Conservation (phyloP, 441 rosid genomes). For the Daphne laureola region DNA sequence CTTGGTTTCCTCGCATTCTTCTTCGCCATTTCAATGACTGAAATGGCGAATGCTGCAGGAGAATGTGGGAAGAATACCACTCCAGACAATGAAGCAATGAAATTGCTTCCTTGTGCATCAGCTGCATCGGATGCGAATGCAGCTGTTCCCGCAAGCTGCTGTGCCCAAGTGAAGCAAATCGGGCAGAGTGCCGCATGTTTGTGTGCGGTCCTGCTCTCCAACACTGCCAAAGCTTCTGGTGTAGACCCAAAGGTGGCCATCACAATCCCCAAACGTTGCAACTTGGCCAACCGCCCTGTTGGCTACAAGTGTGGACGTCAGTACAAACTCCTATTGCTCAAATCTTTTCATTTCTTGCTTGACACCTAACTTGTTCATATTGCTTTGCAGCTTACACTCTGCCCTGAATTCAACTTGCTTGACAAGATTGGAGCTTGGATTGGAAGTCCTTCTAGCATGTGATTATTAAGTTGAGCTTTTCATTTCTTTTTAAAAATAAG, state of each 20-base stretch:
- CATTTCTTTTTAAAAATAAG: too few relatives aligned
- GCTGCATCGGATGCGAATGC: slow-evolving; percentile 54
- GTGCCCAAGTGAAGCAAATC: slow-evolving; percentile 38
- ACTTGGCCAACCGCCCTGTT: slow-evolving; percentile 62
- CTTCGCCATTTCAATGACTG: slow-evolving; percentile 9
- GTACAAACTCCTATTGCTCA: slow-evolving; percentile 4
- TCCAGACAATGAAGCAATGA: slow-evolving; percentile 57
- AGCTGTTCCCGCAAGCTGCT: slow-evolving; percentile 45
- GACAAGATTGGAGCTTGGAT: slow-evolving; percentile 10
- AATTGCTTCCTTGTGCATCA: slow-evolving; percentile 46
- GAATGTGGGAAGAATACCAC: slow-evolving; percentile 52
- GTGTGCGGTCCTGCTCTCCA: slow-evolving; percentile 64
- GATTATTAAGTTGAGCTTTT: too few relatives aligned
- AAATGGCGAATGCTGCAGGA: slow-evolving; percentile 32
- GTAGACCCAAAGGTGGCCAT: slow-evolving; percentile 52
- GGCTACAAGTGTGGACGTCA: slow-evolving; percentile 74
- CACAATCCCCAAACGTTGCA: slow-evolving; percentile 79
- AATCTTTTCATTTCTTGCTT: too few relatives aligned
- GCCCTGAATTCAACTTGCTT: slow-evolving; percentile 23
- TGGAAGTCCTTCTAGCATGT: too few relatives aligned
- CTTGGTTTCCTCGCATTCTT: slow-evolving; percentile 24
- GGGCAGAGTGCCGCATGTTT: slow-evolving; percentile 59
- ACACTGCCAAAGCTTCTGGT: slow-evolving; percentile 62
- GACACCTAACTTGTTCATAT: background rate
- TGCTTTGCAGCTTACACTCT: slow-evolving; percentile 40